Percentiles rank a stretch among this genome's conserved stretches.
phyloP scores from a whole-genome alignment of 2,329 filamentous ascomycete species.

The Lasiodiplodia citricola region DNA sequence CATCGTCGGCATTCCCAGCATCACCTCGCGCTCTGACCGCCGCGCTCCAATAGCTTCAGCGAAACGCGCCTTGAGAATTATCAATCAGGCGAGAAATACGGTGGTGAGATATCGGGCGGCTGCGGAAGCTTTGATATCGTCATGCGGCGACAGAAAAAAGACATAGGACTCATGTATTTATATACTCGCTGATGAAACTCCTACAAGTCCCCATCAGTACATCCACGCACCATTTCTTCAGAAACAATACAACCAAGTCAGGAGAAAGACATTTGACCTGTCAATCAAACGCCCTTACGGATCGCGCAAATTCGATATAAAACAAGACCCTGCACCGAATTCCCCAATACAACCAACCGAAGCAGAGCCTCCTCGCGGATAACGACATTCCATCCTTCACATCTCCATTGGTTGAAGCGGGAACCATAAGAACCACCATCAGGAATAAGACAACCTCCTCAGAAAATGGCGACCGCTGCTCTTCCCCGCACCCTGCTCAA shows the following conservation, averaged over 20 bases:
- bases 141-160: background rate
- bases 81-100: background rate
- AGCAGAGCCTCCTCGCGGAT: background rate
- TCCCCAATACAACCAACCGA: background rate
- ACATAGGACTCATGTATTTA: background rate
- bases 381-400: background rate
- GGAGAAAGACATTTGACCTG: background rate
- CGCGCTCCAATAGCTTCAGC: background rate
- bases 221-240: background rate
- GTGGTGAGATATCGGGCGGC: background rate
- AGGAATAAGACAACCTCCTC: background rate
- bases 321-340: background rate
- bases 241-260: background rate
- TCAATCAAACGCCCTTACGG: too few relatives aligned
- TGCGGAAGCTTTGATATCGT: background rate
- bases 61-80: background rate
- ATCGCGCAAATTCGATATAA: too few relatives aligned
- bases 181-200: too few relatives aligned
- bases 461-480: background rate
- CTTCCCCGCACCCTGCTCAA: background rate
- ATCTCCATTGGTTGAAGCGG: too few relatives aligned
- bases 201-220: background rate
- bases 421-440: background rate
- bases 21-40: background rate
- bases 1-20: background rate